phyloP scores from a whole-genome alignment of 2,329 filamentous ascomycete genomes.

The Colletotrichum tropicale region DNA sequence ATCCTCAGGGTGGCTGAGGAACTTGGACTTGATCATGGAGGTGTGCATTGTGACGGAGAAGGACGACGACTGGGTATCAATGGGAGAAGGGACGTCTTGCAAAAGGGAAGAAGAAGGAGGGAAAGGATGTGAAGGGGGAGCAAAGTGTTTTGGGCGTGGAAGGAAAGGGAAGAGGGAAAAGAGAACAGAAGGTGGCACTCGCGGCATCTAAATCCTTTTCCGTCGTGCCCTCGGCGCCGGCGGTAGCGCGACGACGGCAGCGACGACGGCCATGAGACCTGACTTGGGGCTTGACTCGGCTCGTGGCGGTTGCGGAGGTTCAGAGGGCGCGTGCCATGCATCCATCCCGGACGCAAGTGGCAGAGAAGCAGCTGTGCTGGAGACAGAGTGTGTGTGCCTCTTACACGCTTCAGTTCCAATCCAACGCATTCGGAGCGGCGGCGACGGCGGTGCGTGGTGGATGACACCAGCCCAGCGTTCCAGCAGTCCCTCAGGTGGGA shows the following conservation, averaged over 20 bases:
- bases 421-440: background rate
- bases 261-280: background rate
- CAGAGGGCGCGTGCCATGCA: background rate
- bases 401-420: background rate
- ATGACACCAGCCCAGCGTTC: background rate
- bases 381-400: background rate
- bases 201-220: slow-evolving; percentile 6
- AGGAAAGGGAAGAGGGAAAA: background rate
- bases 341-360: background rate
- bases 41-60: slow-evolving; percentile 49
- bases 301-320: slow-evolving; percentile 3
- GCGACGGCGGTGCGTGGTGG: background rate
- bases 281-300: background rate
- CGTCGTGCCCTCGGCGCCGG: background rate
- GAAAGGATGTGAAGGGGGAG: background rate
- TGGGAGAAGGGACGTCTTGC: background rate
- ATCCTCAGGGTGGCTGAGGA: slow-evolving; percentile 79
- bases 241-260: background rate
- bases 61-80: background rate
- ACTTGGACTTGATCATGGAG: slow-evolving; percentile 67
- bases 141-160: background rate
- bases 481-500: background rate
- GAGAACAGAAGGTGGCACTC: background rate
- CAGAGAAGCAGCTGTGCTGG: background rate
- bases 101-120: background rate